Evolutionary conservation across 345 rosid species (phyloP).

Genomic region (Eucalyptus pauciflora): DNA sequence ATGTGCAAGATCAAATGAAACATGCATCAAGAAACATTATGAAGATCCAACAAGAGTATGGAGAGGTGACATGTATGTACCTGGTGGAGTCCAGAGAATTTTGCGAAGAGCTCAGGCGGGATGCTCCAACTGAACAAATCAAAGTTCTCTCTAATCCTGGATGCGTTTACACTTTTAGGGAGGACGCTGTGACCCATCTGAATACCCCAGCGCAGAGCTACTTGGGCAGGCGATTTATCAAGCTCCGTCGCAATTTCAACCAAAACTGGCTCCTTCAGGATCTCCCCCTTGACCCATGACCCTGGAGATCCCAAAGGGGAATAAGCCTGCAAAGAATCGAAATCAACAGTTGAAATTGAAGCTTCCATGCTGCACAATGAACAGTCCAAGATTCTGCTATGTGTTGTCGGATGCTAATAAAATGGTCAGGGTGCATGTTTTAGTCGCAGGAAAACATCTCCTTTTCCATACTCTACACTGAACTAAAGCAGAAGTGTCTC

Average conservation of each 20-base stretch:
- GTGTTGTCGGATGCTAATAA: not conserved
- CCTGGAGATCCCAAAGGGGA: slow-evolving; percentile 57
- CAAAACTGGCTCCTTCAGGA: slow-evolving; percentile 31
- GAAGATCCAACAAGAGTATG: not conserved
- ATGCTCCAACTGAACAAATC: slow-evolving; percentile 43
- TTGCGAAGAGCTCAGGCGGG: slow-evolving; percentile 28
- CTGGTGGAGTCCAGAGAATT: slow-evolving; percentile 32
- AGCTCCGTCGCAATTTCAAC: slow-evolving; percentile 27
- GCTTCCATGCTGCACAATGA: not conserved
- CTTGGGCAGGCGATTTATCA: slow-evolving; percentile 44
- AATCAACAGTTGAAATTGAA: not conserved
- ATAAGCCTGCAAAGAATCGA: slow-evolving; percentile 21
- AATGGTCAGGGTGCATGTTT: not conserved
- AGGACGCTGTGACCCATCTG: slow-evolving; percentile 46
- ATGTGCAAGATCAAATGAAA: not conserved
- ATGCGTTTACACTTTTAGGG: slow-evolving; percentile 45
- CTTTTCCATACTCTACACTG: not conserved
- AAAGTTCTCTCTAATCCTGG: slow-evolving; percentile 32
- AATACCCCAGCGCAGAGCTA: slow-evolving; percentile 51
- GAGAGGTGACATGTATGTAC: not conserved
- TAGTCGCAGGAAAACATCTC: not conserved
- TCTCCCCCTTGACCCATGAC: slow-evolving; percentile 45
- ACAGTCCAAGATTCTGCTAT: not conserved
- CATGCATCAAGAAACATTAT: not conserved
- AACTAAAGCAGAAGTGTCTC: not conserved